Evolutionary conservation across 176 grass and related monocot genomes (phyloP).

Genomic region (Cocos nucifera): DNA sequence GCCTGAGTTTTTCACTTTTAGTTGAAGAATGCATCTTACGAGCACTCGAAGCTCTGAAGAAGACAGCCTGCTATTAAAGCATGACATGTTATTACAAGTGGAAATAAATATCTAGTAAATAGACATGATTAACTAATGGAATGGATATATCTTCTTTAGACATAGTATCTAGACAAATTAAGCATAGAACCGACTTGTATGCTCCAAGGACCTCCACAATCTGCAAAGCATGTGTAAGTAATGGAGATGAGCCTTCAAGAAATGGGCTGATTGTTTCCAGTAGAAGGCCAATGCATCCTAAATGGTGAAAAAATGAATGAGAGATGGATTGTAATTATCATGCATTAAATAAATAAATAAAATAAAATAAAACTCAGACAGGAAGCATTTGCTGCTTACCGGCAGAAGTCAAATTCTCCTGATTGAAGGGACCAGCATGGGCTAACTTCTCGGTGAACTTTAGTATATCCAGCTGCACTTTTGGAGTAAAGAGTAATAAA

Average conservation of each 20-base stretch:
- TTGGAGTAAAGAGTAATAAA: conserved; percentile 84
- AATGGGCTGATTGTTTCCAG: conserved; percentile 89
- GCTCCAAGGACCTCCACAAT: conserved; percentile 95
- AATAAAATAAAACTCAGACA: not conserved
- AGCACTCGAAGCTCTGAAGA: conserved; percentile 86
- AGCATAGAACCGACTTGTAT: conserved; percentile 54
- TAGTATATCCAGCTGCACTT: conserved; percentile 84
- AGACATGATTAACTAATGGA: not conserved
- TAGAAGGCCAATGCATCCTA: conserved; percentile 91
- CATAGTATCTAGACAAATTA: not conserved
- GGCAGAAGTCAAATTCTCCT: conserved; percentile 96
- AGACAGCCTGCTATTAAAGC: conserved; percentile 50
- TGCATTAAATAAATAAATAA: conserved; percentile 1
- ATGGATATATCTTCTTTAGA: too few species aligned
- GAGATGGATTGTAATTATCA: conserved; percentile 2
- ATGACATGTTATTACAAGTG: conserved; percentile 25
- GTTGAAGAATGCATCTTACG: conserved; percentile 81
- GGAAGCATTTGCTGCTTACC: conserved; percentile 40
- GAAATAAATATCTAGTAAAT: not conserved
- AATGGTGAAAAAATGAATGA: conserved; percentile 23
- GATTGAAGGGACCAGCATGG: conserved; percentile 77
- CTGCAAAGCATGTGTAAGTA: conserved; percentile 83
- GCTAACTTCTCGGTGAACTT: conserved; percentile 89
- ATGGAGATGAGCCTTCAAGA: conserved; percentile 85
- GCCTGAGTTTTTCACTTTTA: conserved; percentile 77